These are phyloP conservation scores for Lagerstroemia speciosa DNA, from an alignment of 345 rosid genomes.

Conservation along the genomic window DNA sequence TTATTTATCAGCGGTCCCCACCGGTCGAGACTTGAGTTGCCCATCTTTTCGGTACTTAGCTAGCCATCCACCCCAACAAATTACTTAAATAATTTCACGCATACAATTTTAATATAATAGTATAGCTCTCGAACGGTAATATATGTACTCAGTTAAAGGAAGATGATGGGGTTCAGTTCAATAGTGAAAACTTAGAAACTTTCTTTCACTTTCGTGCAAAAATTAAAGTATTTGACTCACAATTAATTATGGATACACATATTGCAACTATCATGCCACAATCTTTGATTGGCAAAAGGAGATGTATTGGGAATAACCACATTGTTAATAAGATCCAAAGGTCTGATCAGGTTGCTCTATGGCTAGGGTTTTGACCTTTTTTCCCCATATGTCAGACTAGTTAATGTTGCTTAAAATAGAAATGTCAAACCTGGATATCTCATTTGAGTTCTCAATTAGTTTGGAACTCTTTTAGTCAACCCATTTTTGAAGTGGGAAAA, in stretches of 20 bases:
- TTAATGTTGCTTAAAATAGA: neutral
- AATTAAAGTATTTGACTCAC: neutral
- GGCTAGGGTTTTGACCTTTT: slow-evolving; percentile 1
- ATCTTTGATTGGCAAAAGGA: neutral
- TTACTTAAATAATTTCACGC: too few species aligned
- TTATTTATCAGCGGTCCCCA: neutral
- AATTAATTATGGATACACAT: neutral
- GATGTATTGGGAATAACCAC: too few species aligned
- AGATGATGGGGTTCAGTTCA: neutral
- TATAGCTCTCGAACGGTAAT: too few species aligned
- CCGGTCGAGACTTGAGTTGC: neutral
- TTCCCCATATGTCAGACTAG: neutral
- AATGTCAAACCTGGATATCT: neutral
- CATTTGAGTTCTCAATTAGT: neutral
- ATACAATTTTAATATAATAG: too few species aligned
- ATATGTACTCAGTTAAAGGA: neutral
- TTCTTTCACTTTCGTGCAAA: neutral
- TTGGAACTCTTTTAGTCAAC: too few species aligned
- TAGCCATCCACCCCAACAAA: too few species aligned
- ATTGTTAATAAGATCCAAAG: too few species aligned
- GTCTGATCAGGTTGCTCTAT: neutral
- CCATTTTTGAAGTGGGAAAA: too few species aligned
- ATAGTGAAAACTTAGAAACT: neutral
- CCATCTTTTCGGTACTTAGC: too few species aligned
- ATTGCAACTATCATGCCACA: neutral